Evolutionary conservation across 2,329 filamentous ascomycete species (phyloP).

Genomic region (Paramyrothecium sp.): DNA sequence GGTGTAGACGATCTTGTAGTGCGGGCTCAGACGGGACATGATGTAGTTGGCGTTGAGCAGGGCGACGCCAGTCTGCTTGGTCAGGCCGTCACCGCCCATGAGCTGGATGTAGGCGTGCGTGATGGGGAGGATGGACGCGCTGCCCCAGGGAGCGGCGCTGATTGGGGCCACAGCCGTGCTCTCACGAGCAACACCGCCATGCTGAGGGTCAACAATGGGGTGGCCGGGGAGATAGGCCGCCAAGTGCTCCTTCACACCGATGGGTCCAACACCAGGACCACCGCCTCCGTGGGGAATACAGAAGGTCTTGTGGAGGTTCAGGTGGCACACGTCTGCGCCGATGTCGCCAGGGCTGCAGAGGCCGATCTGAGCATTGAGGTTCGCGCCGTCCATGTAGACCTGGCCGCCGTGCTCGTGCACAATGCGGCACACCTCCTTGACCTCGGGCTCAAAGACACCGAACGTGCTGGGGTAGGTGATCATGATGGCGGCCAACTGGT

Average conservation of each 20-base stretch:
- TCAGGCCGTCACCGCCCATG: constrained; percentile 75
- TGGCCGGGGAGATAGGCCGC: constrained; percentile 59
- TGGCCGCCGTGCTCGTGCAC: constrained; percentile 88
- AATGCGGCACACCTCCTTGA: constrained; percentile 81
- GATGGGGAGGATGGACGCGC: constrained; percentile 89
- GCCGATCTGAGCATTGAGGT: constrained; percentile 97
- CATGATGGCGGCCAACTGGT: constrained; percentile 90
- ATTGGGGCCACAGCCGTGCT: constrained; percentile 37
- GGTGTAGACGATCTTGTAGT: constrained; percentile 92
- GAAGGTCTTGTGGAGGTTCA: constrained; percentile 98
- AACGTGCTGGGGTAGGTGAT: constrained; percentile 94
- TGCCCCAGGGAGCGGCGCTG: constrained; percentile 71
- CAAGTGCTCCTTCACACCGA: constrained; percentile 85
- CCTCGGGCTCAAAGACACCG: constrained; percentile 87
- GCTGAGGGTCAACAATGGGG: constrained; percentile 23
- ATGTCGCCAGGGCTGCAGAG: constrained; percentile 93
- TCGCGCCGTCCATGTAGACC: constrained; percentile 99
- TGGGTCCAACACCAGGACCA: constrained; percentile 89
- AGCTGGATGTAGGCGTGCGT: constrained; percentile 94
- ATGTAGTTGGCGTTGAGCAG: constrained; percentile 97
- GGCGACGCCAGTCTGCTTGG: constrained; percentile 85
- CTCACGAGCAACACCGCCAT: constrained; percentile 45
- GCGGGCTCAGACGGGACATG: constrained; percentile 77
- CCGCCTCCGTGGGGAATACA: constrained; percentile 96
- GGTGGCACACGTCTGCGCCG: constrained; percentile 94